Evolutionary conservation across 805 yeast species (phyloP), one percentile per base, ranked within the genome.

Genomic region (Kodamaea kaohsiungensis): DNA sequence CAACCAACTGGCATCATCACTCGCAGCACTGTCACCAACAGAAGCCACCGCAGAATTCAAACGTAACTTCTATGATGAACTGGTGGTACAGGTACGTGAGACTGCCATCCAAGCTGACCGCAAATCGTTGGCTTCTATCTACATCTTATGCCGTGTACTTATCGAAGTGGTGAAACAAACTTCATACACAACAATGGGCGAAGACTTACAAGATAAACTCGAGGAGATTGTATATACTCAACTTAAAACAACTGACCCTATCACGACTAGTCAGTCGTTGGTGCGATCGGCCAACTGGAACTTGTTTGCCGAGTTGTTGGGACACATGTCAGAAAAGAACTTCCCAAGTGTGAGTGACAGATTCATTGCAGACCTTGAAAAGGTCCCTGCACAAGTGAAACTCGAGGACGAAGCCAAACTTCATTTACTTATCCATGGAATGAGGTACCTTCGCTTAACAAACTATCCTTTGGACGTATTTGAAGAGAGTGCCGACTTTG

Each of bases 201-300:
- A 85, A 49, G 96, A 89, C 56, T 75, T 93, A 39, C 87, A 89
- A 16, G 89, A 85, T 48, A 89, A 89, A 61, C 75, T 95, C 8
- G 98, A 95, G 68, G 98, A 95, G 61, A 92, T 92, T 50, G 96
- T 93, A 27, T 95, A 91, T 73, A 86, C 90, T 13, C 98, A 95
- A 68, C 73, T 95, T 53, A 84, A 89, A 59, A 85, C 92, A 2
- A 90, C 96, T 1, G 98, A 95, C 64, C 96, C 97, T 0, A 80
- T 89, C 6, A 79, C 86, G 1, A 73, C 78, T 1, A 68, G 76
- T 49, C 78, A 75, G 53, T 86, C 90, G 46, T 74, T 85, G 19
- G 89, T 93, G 2, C 81, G 96, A 54, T 86, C 95, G 7, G 91
- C 97, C 0, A 95, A 95, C 67, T 95, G 98, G 98, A 87, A 89